phyloP scores from a whole-genome alignment of 768 basidiomycete genomes.

The Leccinum broughii region DNA sequence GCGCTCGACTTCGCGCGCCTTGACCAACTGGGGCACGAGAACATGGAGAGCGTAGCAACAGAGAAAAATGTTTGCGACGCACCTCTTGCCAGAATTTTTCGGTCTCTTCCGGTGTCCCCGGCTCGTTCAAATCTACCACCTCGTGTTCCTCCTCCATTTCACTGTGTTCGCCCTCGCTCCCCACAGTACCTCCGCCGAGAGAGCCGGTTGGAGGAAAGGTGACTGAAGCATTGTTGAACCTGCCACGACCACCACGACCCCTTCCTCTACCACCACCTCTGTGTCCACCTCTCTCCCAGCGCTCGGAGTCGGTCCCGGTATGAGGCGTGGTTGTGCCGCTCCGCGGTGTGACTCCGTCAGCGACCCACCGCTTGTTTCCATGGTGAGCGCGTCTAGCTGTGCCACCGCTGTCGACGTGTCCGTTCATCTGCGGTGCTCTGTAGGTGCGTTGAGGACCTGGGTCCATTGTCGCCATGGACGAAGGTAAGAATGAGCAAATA shows the following conservation, averaged over 20 bases:
- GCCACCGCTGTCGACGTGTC: slow-evolving; percentile 20
- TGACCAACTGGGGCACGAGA: slow-evolving; percentile 53
- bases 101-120: slow-evolving; percentile 61
- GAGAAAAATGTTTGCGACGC: slow-evolving; percentile 26
- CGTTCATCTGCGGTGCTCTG: slow-evolving; percentile 24
- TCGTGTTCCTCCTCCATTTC: slow-evolving; percentile 35
- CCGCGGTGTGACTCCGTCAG: slow-evolving; percentile 38
- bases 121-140: slow-evolving; percentile 45
- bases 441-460: slow-evolving; percentile 20
- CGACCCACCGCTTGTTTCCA: slow-evolving; percentile 65
- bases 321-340: slow-evolving; percentile 37
- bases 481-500: background rate
- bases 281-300: slow-evolving; percentile 65
- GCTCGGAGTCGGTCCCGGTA: slow-evolving; percentile 45
- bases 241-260: slow-evolving; percentile 37
- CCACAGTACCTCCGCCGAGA: slow-evolving; percentile 31
- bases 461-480: slow-evolving; percentile 29
- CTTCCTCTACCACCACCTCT: slow-evolving; percentile 52
- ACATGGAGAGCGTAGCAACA: slow-evolving; percentile 24
- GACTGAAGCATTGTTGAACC: slow-evolving; percentile 44
- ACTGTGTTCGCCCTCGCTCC: slow-evolving; percentile 38
- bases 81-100: slow-evolving; percentile 77
- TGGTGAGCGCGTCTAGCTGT: slow-evolving; percentile 34
- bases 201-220: slow-evolving; percentile 32
- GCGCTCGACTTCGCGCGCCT: slow-evolving; percentile 69